Evolutionary conservation across 2,329 filamentous ascomycete genomes (phyloP).

Genomic region (Aspergillus sp.): DNA sequence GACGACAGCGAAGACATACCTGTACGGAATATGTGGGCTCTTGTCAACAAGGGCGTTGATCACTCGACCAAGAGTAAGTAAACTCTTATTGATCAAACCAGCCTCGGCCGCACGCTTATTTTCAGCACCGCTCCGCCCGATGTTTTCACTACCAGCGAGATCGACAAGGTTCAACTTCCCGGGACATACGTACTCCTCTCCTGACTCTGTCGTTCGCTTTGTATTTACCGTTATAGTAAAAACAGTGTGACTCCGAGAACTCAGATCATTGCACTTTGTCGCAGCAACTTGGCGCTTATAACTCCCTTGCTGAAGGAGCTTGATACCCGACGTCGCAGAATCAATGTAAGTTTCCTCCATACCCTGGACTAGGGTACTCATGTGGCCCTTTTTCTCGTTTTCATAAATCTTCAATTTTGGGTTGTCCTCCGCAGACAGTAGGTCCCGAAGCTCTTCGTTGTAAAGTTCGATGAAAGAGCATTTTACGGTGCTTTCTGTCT

Average conservation of each 20-base stretch:
- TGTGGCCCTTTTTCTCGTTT: conserved; percentile 78
- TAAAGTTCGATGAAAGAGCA: conserved; percentile 99
- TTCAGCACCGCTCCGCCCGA: conserved; percentile 92
- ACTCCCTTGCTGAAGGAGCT: conserved; percentile 83
- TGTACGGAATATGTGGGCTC: conserved; percentile 80
- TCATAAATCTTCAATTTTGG: conserved; percentile 94
- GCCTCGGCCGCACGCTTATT: conserved; percentile 97
- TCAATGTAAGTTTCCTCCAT: conserved; percentile 97
- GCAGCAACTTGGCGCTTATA: conserved; percentile 96
- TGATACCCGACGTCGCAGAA: conserved; percentile 79
- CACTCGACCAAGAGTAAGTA: conserved; percentile 90
- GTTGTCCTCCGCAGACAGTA: conserved; percentile 78
- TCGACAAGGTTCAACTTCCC: conserved; percentile 97
- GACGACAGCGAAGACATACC: conserved; percentile 24
- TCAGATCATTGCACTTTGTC: conserved; percentile 99
- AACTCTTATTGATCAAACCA: conserved; percentile 95
- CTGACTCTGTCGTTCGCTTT: conserved; percentile 76
- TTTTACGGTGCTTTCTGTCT: conserved; percentile 84
- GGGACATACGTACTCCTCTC: conserved; percentile 84
- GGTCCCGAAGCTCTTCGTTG: conserved; percentile 92
- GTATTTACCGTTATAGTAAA: conserved; percentile 94
- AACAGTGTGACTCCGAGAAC: conserved; percentile 93
- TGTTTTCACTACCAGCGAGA: conserved; percentile 95
- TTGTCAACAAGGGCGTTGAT: conserved; percentile 96
- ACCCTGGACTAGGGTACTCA: conserved; percentile 85